Percentiles rank a stretch among this genome's conserved stretches.
phyloP scores from a whole-genome alignment of 208 protist genomes.

The Herpetomonas samuelpessoai region DNA sequence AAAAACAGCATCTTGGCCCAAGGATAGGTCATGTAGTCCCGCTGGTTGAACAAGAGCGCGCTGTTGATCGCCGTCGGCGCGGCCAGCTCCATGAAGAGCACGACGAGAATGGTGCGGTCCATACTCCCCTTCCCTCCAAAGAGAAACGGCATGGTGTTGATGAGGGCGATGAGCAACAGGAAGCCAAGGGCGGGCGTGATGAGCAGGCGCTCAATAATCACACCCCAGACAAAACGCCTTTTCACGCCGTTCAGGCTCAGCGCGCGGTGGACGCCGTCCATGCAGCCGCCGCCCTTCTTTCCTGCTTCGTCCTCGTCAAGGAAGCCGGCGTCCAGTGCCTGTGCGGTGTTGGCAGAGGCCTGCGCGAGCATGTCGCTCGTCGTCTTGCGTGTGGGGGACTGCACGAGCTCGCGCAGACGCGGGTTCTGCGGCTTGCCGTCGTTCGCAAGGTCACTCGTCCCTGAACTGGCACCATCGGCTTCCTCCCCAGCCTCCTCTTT shows the following conservation, averaged over 20 bases:
- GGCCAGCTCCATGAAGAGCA: constrained; percentile 62
- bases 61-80: constrained; percentile 81
- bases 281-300: constrained; percentile 3
- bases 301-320: neutral
- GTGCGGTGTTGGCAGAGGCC: no score
- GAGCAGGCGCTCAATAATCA: constrained; percentile 54
- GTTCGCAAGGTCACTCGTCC: no score
- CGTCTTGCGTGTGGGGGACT: neutral
- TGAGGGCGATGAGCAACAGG: constrained; percentile 32
- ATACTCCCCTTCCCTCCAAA: constrained; percentile 36
- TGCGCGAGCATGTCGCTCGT: neutral
- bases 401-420: neutral
- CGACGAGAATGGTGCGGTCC: constrained; percentile 65
- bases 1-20: constrained; percentile 83
- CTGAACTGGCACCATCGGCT: neutral
- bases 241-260: constrained; percentile 11
- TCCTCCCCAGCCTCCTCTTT: neutral
- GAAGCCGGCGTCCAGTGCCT: no score
- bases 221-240: constrained; percentile 57
- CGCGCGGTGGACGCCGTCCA: neutral
- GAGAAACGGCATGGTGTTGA: constrained; percentile 39
- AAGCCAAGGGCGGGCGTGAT: constrained; percentile 56
- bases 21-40: constrained; percentile 57
- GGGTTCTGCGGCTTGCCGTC: neutral
- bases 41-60: constrained; percentile 58